Base-by-base conservation (phyloP, 2,329 filamentous ascomycete genomes). In the Stagonosporopsis cucurbitacearum region DNA sequence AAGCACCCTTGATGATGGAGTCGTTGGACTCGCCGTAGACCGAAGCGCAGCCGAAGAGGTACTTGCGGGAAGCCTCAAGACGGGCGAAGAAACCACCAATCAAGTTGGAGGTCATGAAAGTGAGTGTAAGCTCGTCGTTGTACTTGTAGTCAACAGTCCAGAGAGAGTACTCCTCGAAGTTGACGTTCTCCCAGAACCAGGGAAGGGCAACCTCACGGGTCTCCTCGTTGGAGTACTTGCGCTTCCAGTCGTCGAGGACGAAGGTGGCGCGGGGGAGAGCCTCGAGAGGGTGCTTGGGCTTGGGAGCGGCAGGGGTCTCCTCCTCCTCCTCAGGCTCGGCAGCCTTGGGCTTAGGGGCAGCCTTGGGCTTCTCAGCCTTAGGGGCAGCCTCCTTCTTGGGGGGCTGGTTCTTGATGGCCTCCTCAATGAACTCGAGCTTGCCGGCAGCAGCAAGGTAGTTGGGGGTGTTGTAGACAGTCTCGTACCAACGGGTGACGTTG, bases 21-120 rank as follows among this genome's bases (percentile, higher is more conserved):
- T 93, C 86, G 82, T 96, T 92, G 86, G 87, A 88, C 78, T 84
- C 80, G 75, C 95, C 95, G 78, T 90, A 99, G 67, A 99, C 95
- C 68, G 91, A 94, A 71, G 87, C 87, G 73, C 84, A 87, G 71
- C 95, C 95, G 81, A 99, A 98, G 77, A 99, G 81, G 86, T 92
- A 96, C 89, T 99, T 99, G 84, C 95, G 93, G 76, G 92, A 96
- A 64, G 78, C 95, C 86, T 99, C 95, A 59, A 99, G 91, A 85
- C 95, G 95, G 79, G 87, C 86, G 83, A 97, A 96, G 87, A 99
- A 96, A 78, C 95, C 95, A 81, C 86, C 93, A 77, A 99, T 94
- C 80, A 98, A 84, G 87, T 99, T 99, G 86, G 90, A 91, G 70
- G 92, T 94, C 95, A 99, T 99, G 90, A 99, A 99, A 75, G 90